phyloP scores from a whole-genome alignment of 139 green algal species.

The Trebouxia sp. region DNA sequence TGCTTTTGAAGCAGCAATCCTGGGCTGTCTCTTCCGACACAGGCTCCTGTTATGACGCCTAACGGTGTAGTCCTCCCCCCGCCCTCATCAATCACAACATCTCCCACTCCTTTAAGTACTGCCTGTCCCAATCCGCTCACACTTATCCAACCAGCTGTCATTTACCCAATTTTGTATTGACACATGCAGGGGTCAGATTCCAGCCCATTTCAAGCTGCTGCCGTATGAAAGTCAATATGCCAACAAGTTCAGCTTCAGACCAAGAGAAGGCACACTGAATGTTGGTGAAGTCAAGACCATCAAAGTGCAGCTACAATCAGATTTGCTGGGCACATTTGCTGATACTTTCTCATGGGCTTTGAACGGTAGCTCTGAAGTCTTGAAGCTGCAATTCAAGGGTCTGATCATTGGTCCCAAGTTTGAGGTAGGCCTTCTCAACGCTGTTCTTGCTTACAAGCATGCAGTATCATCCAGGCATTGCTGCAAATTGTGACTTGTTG shows the following conservation, averaged over 20 bases:
- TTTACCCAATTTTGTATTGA: background rate
- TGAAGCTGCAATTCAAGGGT: conserved; percentile 73
- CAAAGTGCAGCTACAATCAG: conserved; percentile 60
- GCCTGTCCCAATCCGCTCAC: too few relatives aligned
- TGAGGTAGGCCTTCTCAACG: conserved; percentile 17
- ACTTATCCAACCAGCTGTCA: too few relatives aligned
- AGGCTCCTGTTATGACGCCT: too few relatives aligned
- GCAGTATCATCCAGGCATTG: too few relatives aligned
- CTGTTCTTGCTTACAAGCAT: background rate
- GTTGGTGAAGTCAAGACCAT: conserved; percentile 46
- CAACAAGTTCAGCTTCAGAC: conserved; percentile 77
- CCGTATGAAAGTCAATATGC: conserved; percentile 53
- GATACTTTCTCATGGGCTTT: conserved; percentile 73
- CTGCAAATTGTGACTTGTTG: too few relatives aligned
- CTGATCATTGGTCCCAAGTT: conserved; percentile 70
- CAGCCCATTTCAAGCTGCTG: conserved; percentile 43
- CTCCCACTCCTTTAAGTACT: too few relatives aligned
- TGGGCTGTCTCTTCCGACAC: too few relatives aligned
- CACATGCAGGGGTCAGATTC: conserved; percentile 40
- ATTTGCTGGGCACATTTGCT: conserved; percentile 71
- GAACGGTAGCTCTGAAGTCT: conserved; percentile 46
- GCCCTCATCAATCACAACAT: too few relatives aligned
- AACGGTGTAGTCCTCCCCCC: too few relatives aligned
- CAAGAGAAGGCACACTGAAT: conserved; percentile 53
- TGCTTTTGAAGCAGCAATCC: too few relatives aligned